Evolutionary conservation across 1,284 basidiomycete species (phyloP), one percentile per base, ranked within the genome.

Genomic region (Agaricales sp.): DNA sequence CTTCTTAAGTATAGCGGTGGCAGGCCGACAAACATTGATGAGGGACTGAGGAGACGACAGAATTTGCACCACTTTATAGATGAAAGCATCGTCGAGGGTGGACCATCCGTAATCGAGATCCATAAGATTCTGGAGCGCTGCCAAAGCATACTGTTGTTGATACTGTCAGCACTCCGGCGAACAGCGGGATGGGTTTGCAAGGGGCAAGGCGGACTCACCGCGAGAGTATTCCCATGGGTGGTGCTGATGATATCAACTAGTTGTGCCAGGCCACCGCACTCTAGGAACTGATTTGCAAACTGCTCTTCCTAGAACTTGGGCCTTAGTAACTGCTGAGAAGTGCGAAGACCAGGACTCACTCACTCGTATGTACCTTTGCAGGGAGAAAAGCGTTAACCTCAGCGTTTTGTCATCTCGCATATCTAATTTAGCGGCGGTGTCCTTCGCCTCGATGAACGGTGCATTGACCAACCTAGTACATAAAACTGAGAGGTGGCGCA

Each of bases 1-100:
- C 57, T 85, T 85, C 67, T 91, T 89, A 52, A 95, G 73, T 51
- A 95, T 93, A 43, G 88, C 84, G n/a, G 92, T 96, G 1, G 94
- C 92, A 11, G 94, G 94, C n/a, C 94, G 82, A 57, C 91, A 90
- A 54, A 98, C 87, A 56, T 99, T 99, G 70, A 94, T 82, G n/a
- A 83, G 77, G 39, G 86, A 81, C 47, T 77, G 73, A 14, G 83
- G 69, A 0, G 86, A 80, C 2, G 87, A 82, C 37, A 96, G 74
- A 53, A 94, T 87, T 55, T 82, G 75, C 20, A 95, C 89, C 39
- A 96, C 76, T 59, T 76, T 77, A 56, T 78, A 73, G 51, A 93
- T 87, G 63, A 95, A 91, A 12, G 63, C 63, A 47, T 80, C 73
- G 55, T 82, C 78, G 12, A 94, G 74, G 21, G 70, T 71, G 2